phyloP scores from a whole-genome alignment of 345 rosid species.

The Arabidopsis thaliana region TAIR10.1 NC_003075.7:15617001-15617500 shows the following conservation, averaged over 20 bases:
- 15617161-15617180: background rate
- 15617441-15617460: slow-evolving; percentile 13
- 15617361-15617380: slow-evolving; percentile 33
- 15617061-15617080: too few relatives aligned
- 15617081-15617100: background rate
- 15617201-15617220: slow-evolving; percentile 7
- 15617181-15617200: slow-evolving; percentile 18
- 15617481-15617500: slow-evolving; percentile 13
- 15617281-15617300: slow-evolving; percentile 35
- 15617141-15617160: background rate
- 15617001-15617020: too few relatives aligned
- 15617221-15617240: slow-evolving; percentile 26
- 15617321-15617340: slow-evolving; percentile 38
- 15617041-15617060: too few relatives aligned
- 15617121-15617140: too few relatives aligned
- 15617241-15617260: slow-evolving; percentile 21
- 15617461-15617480: slow-evolving; percentile 29
- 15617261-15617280: slow-evolving; percentile 36
- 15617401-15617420: slow-evolving; percentile 33
- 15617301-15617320: slow-evolving; percentile 31
- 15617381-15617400: slow-evolving; percentile 39
- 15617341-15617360: background rate
- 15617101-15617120: too few relatives aligned
- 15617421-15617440: background rate
- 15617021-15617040: too few relatives aligned